A percentile compares a stretch with the other conserved stretches of the same genome.
Conservation (phyloP, 306 rosid genomes). For the Mimosa pudica region DNA sequence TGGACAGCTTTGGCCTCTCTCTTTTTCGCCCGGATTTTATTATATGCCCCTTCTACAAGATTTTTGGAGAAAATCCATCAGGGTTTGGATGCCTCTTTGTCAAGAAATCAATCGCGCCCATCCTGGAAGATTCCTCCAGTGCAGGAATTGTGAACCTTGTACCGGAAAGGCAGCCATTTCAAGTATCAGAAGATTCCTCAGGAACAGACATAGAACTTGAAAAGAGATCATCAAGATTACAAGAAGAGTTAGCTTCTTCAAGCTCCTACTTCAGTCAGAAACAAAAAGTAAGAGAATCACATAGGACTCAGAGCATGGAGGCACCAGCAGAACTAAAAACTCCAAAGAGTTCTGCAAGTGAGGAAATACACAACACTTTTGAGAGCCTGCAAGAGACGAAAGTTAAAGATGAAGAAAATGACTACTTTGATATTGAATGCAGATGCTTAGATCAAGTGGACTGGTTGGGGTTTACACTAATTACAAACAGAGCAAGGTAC, state of each 20-base stretch:
- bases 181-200: slow-evolving; percentile 56
- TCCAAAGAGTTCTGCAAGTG: slow-evolving; percentile 40
- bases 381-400: slow-evolving; percentile 34
- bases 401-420: slow-evolving; percentile 38
- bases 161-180: slow-evolving; percentile 51
- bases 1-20: slow-evolving; percentile 90
- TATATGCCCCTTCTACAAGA: slow-evolving; percentile 86
- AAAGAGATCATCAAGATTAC: slow-evolving; percentile 45
- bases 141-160: slow-evolving; percentile 84
- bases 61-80: slow-evolving; percentile 86
- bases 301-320: slow-evolving; percentile 33
- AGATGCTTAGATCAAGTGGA: slow-evolving; percentile 86
- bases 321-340: slow-evolving; percentile 37
- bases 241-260: slow-evolving; percentile 48
- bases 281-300: slow-evolving; percentile 44
- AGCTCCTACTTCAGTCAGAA: slow-evolving; percentile 77
- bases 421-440: slow-evolving; percentile 53
- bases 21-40: slow-evolving; percentile 85
- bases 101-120: slow-evolving; percentile 68
- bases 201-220: slow-evolving; percentile 47
- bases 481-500: slow-evolving; percentile 77
- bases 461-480: slow-evolving; percentile 58
- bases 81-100: slow-evolving; percentile 95
- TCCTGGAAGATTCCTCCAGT: slow-evolving; percentile 60
- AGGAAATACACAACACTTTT: slow-evolving; percentile 36